These are phyloP conservation scores for Atalantia buxifolia DNA, from an alignment of 345 rosid genomes.

Conservation along the genomic window DNA sequence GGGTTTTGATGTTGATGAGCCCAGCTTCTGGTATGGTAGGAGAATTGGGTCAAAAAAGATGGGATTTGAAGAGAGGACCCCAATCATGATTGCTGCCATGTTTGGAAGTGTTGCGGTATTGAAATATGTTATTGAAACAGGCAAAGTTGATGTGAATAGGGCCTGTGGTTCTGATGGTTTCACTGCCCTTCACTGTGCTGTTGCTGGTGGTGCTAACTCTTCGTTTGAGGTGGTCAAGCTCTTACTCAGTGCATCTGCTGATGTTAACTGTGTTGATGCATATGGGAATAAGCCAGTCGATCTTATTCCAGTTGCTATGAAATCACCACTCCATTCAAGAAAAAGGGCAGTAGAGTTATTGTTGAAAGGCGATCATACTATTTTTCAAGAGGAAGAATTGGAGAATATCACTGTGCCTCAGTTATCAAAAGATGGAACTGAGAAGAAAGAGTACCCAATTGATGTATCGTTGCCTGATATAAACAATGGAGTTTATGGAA, in stretches of 20 bases:
- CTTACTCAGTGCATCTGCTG: constrained; percentile 69
- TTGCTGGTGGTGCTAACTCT: constrained; percentile 62
- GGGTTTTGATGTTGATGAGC: constrained; percentile 41
- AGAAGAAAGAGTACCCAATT: constrained; percentile 79
- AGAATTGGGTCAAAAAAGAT: constrained; percentile 74
- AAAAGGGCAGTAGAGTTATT: constrained; percentile 56
- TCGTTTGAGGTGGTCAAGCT: constrained; percentile 55
- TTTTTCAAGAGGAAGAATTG: constrained; percentile 38
- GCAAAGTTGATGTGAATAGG: constrained; percentile 53
- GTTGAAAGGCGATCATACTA: constrained; percentile 36
- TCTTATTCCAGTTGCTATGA: constrained; percentile 35
- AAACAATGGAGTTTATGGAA: constrained; percentile 74
- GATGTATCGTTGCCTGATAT: constrained; percentile 90
- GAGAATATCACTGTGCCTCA: constrained; percentile 35
- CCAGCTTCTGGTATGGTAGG: constrained; percentile 77
- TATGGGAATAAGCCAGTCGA: constrained; percentile 70
- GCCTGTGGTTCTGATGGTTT: constrained; percentile 69
- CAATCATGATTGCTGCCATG: constrained; percentile 81
- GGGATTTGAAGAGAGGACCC: constrained; percentile 83
- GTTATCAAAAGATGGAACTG: constrained; percentile 48
- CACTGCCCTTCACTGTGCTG: constrained; percentile 94
- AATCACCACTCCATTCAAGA: constrained; percentile 35
- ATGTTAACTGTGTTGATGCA: constrained; percentile 49
- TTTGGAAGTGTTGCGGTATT: constrained; percentile 62
- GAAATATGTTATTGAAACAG: constrained; percentile 53